Conservation (phyloP, 352 stramenopile genomes). For the Phytophthora sp. region DNA sequence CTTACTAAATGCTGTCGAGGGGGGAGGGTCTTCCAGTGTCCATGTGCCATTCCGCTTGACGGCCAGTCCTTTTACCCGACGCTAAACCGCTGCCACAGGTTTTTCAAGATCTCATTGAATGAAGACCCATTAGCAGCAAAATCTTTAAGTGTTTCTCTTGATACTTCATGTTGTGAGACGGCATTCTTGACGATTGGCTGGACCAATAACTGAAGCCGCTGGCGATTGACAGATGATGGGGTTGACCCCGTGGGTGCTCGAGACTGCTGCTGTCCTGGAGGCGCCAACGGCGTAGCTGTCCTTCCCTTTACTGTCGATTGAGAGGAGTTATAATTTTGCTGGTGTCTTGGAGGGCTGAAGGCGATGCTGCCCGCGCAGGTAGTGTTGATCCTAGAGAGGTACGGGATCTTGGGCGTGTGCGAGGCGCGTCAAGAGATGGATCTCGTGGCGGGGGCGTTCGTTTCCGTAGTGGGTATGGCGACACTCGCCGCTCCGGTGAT, state of each 20-base stretch:
- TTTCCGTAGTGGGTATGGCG: constrained; percentile 7
- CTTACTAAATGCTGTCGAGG: neutral
- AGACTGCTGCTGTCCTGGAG: no score
- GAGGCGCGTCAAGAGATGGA: neutral
- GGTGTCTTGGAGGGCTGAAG: neutral
- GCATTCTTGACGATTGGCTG: neutral
- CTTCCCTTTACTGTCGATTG: neutral
- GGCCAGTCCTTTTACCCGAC: neutral
- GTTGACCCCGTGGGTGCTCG: neutral
- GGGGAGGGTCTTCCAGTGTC: neutral
- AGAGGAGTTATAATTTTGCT: neutral
- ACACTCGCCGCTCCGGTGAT: neutral
- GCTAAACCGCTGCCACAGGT: neutral
- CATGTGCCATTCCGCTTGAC: neutral
- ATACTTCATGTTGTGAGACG: constrained; percentile 2
- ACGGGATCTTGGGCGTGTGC: neutral
- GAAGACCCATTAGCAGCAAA: neutral
- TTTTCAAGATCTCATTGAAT: neutral
- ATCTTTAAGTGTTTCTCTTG: neutral
- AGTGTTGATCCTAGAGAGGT: neutral
- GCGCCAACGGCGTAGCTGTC: neutral
- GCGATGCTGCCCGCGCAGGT: neutral
- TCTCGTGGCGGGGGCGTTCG: neutral
- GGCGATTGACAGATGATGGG: neutral
- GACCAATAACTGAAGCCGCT: neutral